Conservation (phyloP, 306 rosid species). For the Begonia fuchsioides region DNA sequence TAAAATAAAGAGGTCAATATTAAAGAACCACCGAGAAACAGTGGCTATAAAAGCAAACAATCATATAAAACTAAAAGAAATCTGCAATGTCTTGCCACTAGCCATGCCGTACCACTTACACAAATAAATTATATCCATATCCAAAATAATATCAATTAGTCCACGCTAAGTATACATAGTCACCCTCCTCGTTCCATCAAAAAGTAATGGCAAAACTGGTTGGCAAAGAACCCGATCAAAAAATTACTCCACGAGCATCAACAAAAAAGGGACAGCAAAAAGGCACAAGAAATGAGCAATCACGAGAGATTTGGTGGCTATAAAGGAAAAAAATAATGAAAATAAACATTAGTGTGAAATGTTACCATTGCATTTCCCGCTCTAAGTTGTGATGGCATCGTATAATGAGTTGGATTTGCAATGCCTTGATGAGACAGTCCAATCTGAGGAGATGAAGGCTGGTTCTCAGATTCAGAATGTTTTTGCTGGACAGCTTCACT, state of each 20-base stretch:
- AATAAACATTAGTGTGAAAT: constrained; percentile 10
- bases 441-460: constrained; percentile 31
- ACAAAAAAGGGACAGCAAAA: neutral
- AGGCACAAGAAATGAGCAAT: neutral
- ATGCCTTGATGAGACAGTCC: constrained; percentile 42
- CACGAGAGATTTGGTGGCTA: neutral
- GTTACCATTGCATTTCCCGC: constrained; percentile 65
- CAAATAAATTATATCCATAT: too few species aligned
- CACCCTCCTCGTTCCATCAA: too few species aligned
- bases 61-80: too few species aligned
- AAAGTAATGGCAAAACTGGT: too few species aligned
- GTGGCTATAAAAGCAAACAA: too few species aligned
- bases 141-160: too few species aligned
- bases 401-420: constrained; percentile 43
- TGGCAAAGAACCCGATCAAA: too few species aligned
- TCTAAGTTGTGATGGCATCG: constrained; percentile 56
- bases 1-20: too few species aligned
- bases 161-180: too few species aligned
- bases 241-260: neutral
- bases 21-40: too few species aligned
- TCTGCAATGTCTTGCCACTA: too few species aligned
- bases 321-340: neutral
- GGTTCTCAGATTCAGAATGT: constrained; percentile 41
- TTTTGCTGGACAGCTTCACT: constrained; percentile 43
- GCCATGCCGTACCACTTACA: too few species aligned